Conservation (phyloP, 352 stramenopile genomes). For the Globisporangium mamillatum region DNA sequence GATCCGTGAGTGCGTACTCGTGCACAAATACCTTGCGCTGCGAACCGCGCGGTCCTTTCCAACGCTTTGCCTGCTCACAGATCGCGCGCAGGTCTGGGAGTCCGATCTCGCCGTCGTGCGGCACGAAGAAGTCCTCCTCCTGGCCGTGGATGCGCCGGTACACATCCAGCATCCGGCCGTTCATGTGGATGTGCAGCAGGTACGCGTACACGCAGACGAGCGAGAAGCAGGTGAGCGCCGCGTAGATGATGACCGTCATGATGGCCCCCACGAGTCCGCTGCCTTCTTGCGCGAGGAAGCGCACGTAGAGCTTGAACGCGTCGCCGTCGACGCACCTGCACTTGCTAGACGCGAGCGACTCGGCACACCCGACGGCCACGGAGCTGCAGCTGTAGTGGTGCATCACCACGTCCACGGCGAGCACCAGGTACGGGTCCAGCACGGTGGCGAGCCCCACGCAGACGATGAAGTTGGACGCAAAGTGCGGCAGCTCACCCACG, state of each 20-base stretch:
- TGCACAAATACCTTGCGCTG: constrained; percentile 79
- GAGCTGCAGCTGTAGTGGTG: constrained; percentile 77
- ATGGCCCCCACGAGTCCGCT: constrained; percentile 79
- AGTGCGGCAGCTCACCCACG: constrained; percentile 65
- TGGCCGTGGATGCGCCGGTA: constrained; percentile 77
- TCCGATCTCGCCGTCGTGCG: constrained; percentile 87
- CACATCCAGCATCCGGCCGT: constrained; percentile 87
- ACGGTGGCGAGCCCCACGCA: constrained; percentile 72
- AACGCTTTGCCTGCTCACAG: constrained; percentile 56
- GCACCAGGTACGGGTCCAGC: constrained; percentile 80
- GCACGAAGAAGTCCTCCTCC: constrained; percentile 79
- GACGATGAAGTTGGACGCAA: constrained; percentile 75
- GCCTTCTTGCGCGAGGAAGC: constrained; percentile 68
- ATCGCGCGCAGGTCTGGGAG: constrained; percentile 67
- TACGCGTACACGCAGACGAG: constrained; percentile 70
- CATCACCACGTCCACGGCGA: constrained; percentile 68
- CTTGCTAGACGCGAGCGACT: constrained; percentile 34
- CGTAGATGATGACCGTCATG: constrained; percentile 76
- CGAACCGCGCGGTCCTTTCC: constrained; percentile 51
- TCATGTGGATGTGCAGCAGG: constrained; percentile 87
- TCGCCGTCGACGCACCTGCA: constrained; percentile 80
- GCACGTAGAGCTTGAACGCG: constrained; percentile 87
- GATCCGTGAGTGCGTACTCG: constrained; percentile 77
- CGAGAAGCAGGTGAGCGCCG: constrained; percentile 51
- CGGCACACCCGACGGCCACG: constrained; percentile 30